These are phyloP conservation scores for Saksenaea vasiformis DNA, from an alignment of 371 early-diverging fungal species.

Conservation along the genomic window DNA sequence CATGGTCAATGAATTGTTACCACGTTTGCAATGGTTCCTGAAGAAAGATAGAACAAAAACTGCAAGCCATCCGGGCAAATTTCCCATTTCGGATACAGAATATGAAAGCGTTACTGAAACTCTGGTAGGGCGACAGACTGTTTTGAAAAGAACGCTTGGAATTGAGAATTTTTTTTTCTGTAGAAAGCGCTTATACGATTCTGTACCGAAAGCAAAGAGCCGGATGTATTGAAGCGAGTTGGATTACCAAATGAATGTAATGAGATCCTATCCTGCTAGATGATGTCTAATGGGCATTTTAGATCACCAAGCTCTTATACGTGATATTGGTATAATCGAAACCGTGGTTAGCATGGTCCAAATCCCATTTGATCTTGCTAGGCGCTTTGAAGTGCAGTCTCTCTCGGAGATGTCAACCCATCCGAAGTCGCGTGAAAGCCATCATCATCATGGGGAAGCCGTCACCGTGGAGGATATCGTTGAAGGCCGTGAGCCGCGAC, in stretches of 20 bases:
- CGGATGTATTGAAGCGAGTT: conserved; percentile 38
- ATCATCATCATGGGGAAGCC: conserved; percentile 9
- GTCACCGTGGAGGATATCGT: conserved; percentile 9
- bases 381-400: conserved; percentile 27
- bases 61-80: conserved; percentile 9
- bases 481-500: conserved; percentile 11
- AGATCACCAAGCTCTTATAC: conserved; percentile 54
- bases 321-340: conserved; percentile 54
- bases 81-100: conserved; percentile 28
- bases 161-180: not conserved
- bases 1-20: conserved; percentile 36
- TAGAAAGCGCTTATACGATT: conserved; percentile 49
- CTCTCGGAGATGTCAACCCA: not conserved
- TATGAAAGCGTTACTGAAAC: conserved; percentile 19
- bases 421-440: not conserved
- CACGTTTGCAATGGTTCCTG: conserved; percentile 31
- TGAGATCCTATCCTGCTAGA: not conserved
- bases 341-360: conserved; percentile 43
- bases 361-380: conserved; percentile 40
- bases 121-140: conserved; percentile 18
- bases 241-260: conserved; percentile 50
- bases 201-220: conserved; percentile 47
- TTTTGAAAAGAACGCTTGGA: not conserved
- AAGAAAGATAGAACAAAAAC: conserved; percentile 12
- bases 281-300: not conserved